These are phyloP conservation scores for Cicer arietinum DNA, from an alignment of 306 rosid species.

Conservation along the genomic window DNA sequence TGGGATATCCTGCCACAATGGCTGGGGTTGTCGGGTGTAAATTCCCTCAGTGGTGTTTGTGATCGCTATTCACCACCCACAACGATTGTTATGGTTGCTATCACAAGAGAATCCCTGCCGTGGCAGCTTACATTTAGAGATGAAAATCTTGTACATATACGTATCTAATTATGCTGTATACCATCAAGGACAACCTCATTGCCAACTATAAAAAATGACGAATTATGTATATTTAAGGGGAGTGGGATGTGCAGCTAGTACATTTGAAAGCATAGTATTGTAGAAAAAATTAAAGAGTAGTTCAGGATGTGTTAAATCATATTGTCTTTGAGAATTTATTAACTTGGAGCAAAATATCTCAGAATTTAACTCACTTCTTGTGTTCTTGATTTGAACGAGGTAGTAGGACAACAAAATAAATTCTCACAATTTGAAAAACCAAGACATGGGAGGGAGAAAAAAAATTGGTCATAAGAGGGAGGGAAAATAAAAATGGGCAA, in stretches of 20 bases:
- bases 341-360: not conserved
- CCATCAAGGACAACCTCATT: too few relatives aligned
- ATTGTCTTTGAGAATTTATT: not conserved
- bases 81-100: constrained; percentile 68
- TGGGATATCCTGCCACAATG: not conserved
- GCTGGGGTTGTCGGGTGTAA: not conserved
- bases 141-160: too few relatives aligned
- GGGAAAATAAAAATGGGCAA: too few relatives aligned
- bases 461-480: too few relatives aligned
- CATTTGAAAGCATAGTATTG: not conserved
- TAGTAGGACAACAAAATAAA: not conserved
- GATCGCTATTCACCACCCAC: constrained; percentile 44
- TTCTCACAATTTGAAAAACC: too few relatives aligned
- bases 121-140: constrained; percentile 48
- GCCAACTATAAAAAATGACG: too few relatives aligned
- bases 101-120: constrained; percentile 49
- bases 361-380: not conserved
- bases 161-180: too few relatives aligned
- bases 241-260: too few relatives aligned
- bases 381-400: not conserved
- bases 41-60: constrained; percentile 48
- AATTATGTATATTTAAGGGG: too few relatives aligned
- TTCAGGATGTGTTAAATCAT: not conserved
- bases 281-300: not conserved
- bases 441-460: too few relatives aligned